Evolutionary conservation across 305 asterid species (phyloP), one percentile per base, ranked within the genome.

Genomic region (Fraxinus velutina): DNA sequence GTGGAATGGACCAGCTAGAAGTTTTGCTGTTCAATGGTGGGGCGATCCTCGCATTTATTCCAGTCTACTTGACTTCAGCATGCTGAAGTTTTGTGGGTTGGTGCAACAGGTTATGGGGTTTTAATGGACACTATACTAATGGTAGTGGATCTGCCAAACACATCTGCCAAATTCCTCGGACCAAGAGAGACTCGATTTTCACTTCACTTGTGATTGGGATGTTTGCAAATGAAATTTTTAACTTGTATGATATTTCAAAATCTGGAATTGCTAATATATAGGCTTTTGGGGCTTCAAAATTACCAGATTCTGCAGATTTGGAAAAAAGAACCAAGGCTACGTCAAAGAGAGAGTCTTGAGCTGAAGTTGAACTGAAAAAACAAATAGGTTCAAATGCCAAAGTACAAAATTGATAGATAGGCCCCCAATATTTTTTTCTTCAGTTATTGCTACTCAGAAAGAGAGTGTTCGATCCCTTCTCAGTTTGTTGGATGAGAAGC

Each of bases 401-500:
- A 90, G 86, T 79, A 88, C 92, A 86, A 78, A 84, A 74, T 92
- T 97, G 75, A 88, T 81, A 1, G 95, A 92, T 82, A 90, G 88
- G 90, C 91, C 93, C 79, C 90, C 91, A 73, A 93, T 89, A 85
- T 80, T 88, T 70, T 86, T 88, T 80, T 81, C 93, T 83, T 88
- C 85, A 82, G 85, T 87, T 80, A 78, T 81, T 73, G 85, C 91
- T 80, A 74, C 84, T 80, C 97, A 88, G 81, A 97, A 92, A 84
- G 97, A 94, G 79, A 91, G 91, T 81, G 93, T 91, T 50, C 90
- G 97, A 44, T 98, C 97, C 79, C 99, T 93, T 83, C 85, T 96
- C 83, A 92, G 97, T 85, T 88, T 96, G 84, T 84, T 94, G 92
- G 98, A 96, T 80, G 94, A 96, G 89, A 98, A 94, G 84, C 99